Base-by-base conservation (phyloP, 1,284 basidiomycete species). In the Ustilago loliicola region DNA sequence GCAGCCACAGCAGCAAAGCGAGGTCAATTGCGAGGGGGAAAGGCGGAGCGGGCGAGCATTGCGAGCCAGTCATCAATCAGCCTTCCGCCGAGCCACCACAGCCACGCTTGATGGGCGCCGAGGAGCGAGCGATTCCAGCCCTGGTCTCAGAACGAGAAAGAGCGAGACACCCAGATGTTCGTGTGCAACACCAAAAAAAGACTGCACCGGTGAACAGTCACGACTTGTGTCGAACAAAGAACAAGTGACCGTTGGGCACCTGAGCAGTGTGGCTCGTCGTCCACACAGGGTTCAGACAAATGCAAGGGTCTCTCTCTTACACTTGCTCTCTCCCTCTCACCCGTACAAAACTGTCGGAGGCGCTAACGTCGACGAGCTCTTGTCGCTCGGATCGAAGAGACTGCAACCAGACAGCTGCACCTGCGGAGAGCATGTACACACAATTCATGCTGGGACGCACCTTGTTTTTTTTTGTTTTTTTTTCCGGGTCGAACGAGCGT, bases 111-210 rank as follows among this genome's bases (percentile, higher is more conserved):
- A 45, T 21, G 11, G 45, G 34, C 25, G 32, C 23, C 27, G 36
- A 56, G 21, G 32, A 25, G 40, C 29, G 47, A 53, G 57, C 40
- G 56, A 50, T 23, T 72, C 69, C 59, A 72, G 69, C 69, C 69
- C 52, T 40, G 34, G 65, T 67, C 57, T 72, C 64, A 72, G 47
- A 36, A 29, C 13, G 25, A 17, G 42, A 13, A 50, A 8, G 25
- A 27, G 48, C 48, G 27, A 19, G 61, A 67, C 34, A 51, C 61
- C 61, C 60, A 58, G 61, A 56, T 59, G 29, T 56, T 21, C 9
- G 21, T 15, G 17, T 8, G 21, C 10, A 38, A 23, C n/a, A 19
- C 6, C 36, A 51, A 19, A 30, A 51, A 23, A 32, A 32, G 23
- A 3, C 1, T 45, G 63, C 54, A 54, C 63, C 54, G 63, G 69